A percentile compares a stretch with the other conserved stretches of the same genome.
Evolutionary conservation across 441 rosid species (phyloP).

Genomic region (Eugenia klotzschiana): DNA sequence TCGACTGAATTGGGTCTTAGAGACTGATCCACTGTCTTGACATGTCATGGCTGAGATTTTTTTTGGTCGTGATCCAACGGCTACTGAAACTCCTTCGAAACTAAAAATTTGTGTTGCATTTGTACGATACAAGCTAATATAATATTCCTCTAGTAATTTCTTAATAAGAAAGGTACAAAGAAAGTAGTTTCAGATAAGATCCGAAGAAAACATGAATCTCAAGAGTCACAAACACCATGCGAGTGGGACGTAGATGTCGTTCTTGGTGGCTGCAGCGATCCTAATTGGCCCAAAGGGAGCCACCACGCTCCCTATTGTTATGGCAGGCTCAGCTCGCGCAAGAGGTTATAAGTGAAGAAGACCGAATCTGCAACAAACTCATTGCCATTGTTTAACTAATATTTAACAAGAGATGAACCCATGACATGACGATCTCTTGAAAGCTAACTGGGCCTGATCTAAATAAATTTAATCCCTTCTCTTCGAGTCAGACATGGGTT

Average conservation of each 20-base stretch:
- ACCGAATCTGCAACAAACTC: neutral
- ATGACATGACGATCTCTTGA: neutral
- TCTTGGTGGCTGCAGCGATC: constrained; percentile 13
- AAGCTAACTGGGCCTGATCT: neutral
- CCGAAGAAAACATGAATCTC: constrained; percentile 17
- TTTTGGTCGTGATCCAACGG: neutral
- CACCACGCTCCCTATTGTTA: neutral
- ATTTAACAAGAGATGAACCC: neutral
- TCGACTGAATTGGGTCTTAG: neutral
- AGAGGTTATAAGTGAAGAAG: neutral
- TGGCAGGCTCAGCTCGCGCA: neutral
- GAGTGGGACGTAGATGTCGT: neutral
- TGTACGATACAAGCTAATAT: neutral
- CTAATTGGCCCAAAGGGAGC: neutral
- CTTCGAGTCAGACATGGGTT: neutral
- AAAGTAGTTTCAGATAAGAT: neutral
- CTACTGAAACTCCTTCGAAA: neutral
- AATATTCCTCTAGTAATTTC: neutral
- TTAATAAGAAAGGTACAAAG: neutral
- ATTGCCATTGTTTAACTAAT: neutral
- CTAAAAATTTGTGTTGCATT: neutral
- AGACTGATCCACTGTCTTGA: neutral
- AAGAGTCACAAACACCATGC: neutral
- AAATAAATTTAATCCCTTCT: neutral
- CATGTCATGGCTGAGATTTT: neutral